Conservation (phyloP, 495 filamentous ascomycete species). For the Penicillium salamii region DNA sequence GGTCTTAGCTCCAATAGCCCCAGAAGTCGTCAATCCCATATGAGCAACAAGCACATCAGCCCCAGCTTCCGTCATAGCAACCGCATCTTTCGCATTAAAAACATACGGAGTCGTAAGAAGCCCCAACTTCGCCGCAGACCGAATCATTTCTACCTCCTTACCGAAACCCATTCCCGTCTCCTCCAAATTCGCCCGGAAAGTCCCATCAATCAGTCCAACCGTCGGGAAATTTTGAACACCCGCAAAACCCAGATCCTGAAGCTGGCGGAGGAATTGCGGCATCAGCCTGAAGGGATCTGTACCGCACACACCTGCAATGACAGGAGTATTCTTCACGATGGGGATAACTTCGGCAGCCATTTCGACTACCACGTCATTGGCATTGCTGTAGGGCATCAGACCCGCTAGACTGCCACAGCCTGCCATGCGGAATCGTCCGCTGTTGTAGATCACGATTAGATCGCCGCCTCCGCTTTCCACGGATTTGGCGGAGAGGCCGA, state of each 20-base stretch:
- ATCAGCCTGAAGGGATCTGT: constrained; percentile 64
- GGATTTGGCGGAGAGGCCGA: constrained; percentile 68
- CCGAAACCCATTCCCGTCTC: constrained; percentile 69
- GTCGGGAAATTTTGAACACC: constrained; percentile 75
- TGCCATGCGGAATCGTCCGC: constrained; percentile 71
- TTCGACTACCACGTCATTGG: constrained; percentile 64
- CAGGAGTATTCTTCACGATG: constrained; percentile 56
- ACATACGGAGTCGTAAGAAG: constrained; percentile 69
- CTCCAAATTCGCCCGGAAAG: constrained; percentile 63
- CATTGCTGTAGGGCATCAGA: constrained; percentile 70
- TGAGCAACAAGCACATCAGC: constrained; percentile 69
- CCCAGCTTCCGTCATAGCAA: constrained; percentile 58
- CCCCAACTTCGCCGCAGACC: constrained; percentile 51
- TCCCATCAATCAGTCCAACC: constrained; percentile 67
- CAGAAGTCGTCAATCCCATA: constrained; percentile 64
- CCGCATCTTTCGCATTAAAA: constrained; percentile 57
- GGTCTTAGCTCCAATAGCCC: constrained; percentile 59
- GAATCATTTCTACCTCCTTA: constrained; percentile 63
- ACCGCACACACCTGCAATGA: constrained; percentile 65
- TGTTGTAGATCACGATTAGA: constrained; percentile 71
- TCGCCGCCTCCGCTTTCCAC: constrained; percentile 65
- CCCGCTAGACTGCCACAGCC: constrained; percentile 68
- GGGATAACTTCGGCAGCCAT: constrained; percentile 63
- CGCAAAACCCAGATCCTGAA: constrained; percentile 58
- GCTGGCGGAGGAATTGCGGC: constrained; percentile 51